Evolutionary conservation across 2,329 filamentous ascomycete species (phyloP), one percentile per base, ranked within the genome.

Genomic region (Aureobasidium sp.): DNA sequence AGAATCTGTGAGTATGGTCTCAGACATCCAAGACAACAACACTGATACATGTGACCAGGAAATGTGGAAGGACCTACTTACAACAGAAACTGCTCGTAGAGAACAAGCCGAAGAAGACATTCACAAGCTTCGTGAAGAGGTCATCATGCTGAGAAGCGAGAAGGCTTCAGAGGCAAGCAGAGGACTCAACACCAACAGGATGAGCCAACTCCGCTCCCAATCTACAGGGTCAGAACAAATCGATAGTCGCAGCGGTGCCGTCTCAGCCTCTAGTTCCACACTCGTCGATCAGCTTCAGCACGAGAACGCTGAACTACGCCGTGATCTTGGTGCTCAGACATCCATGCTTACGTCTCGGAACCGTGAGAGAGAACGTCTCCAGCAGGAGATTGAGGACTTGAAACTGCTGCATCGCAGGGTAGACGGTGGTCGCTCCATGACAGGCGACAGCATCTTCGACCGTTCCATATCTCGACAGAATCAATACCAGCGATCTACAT

Each of bases 291-390:
- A 95, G 67, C 78, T 97, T 31, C 87, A 90, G 57, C 91, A 93
- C 71, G 93, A 97, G 70, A 97, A 97, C 69, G 90, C 91, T 2
- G 93, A 97, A 72, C 76, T 99, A 36, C 86, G 93, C 59, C 88
- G 92, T 60, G 92, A 97, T 74, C 89, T 97, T 34, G 91, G 92
- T 64, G 94, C 94, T 2, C 94, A 99, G 73, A 96, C 92, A 0
- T 97, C 92, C 0, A 97, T 99, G 91, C 82, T 99, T 37, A 97
- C 93, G 1, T 97, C 94, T 39, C 84, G 94, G 27, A 97, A 97
- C 70, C 88, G 91, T 29, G 94, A 99, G 72, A 95, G 96, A 71
- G 92, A 97, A 72, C 86, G 91, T 5, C 80, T 99, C 9, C 96
- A 97, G 73, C 91, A 96, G 71, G 93, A 99, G 73, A 97, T 97